Evolutionary conservation across 306 rosid species (phyloP).

Genomic region (Prunus dulcis): DNA sequence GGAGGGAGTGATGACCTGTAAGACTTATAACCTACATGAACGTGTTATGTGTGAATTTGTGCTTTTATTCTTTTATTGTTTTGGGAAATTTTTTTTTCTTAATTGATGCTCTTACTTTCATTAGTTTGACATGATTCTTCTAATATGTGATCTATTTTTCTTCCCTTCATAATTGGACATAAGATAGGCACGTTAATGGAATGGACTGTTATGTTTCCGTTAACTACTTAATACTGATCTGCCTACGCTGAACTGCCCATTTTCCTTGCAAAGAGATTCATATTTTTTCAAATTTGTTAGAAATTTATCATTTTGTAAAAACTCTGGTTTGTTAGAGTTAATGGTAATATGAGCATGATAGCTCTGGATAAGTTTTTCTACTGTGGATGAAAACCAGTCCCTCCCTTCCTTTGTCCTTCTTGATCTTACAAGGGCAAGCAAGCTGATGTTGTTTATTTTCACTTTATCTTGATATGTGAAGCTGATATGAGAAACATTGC

Average conservation of each 20-base stretch:
- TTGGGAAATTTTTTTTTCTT: not conserved
- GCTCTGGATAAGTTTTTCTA: not conserved
- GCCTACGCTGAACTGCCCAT: not conserved
- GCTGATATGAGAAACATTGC: not conserved
- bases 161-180: not conserved
- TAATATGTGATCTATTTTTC: not conserved
- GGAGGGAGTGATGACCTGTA: constrained; percentile 39
- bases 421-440: not conserved
- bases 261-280: not conserved
- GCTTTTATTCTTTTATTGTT: not conserved
- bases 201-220: not conserved
- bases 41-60: constrained; percentile 12
- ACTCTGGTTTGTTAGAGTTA: not conserved
- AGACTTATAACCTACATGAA: constrained; percentile 17
- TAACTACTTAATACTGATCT: not conserved
- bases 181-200: not conserved
- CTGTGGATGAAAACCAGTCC: not conserved
- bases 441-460: not conserved
- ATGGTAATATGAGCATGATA: too few species aligned
- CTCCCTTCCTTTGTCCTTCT: not conserved
- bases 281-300: not conserved
- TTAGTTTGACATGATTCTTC: not conserved
- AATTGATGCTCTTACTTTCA: not conserved
- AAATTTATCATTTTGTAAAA: not conserved
- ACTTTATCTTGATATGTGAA: constrained; percentile 1